phyloP scores from a whole-genome alignment of 495 filamentous ascomycete species.

The Neurospora sp. region DNA sequence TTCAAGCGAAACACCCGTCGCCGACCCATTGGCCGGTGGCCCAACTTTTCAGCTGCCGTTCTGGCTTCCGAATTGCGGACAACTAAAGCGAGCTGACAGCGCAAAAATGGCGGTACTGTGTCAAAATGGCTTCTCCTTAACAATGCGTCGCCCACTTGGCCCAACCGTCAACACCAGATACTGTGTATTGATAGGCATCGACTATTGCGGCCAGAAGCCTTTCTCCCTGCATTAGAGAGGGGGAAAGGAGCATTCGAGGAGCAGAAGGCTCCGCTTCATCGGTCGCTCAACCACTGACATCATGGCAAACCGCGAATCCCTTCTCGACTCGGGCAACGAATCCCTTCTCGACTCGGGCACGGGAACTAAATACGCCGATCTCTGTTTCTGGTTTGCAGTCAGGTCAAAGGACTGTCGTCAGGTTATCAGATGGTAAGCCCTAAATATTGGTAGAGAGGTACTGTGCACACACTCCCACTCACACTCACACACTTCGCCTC shows the following conservation, averaged over 20 bases:
- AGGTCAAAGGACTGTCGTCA: neutral
- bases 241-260: neutral
- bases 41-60: neutral
- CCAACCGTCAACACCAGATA: neutral
- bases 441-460: neutral
- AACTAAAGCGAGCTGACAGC: neutral
- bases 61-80: neutral
- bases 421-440: neutral
- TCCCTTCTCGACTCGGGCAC: conserved; percentile 2
- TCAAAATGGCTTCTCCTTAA: neutral
- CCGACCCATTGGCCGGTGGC: neutral
- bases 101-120: neutral
- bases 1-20: neutral
- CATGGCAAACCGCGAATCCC: conserved; percentile 9
- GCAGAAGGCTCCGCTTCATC: neutral
- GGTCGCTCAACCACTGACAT: conserved; percentile 21
- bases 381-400: neutral
- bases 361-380: conserved; percentile 1
- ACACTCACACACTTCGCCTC: conserved; percentile 1
- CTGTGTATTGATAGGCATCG: neutral
- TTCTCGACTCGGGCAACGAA: neutral
- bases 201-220: neutral
- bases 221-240: conserved; percentile 1
- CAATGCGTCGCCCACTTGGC: neutral
- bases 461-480: neutral